Percentiles rank a stretch among this genome's conserved stretches.
Evolutionary conservation across 768 basidiomycete genomes (phyloP).

Genomic region (Tylopilus plumbeoviolaceoides): DNA sequence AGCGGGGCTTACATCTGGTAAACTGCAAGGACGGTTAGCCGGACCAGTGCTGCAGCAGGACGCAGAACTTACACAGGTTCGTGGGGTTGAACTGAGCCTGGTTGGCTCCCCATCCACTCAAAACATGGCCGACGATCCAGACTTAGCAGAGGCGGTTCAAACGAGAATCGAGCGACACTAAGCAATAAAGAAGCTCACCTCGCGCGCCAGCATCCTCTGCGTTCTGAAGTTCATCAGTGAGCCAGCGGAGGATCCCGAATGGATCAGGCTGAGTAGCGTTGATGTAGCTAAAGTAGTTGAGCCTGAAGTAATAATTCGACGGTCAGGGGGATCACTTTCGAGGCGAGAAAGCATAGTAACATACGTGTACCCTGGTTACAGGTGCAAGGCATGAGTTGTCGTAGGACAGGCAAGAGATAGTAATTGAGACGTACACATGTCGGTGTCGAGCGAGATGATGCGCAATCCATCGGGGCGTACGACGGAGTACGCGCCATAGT

Average conservation of each 20-base stretch:
- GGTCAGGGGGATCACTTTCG: neutral
- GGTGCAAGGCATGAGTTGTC: too few relatives aligned
- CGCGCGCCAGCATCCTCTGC: constrained; percentile 47
- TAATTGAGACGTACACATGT: constrained; percentile 36
- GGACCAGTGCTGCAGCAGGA: neutral
- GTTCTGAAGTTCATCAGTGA: constrained; percentile 51
- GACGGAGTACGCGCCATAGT: constrained; percentile 47
- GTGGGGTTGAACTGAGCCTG: constrained; percentile 40
- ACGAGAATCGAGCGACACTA: neutral
- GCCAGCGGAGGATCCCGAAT: constrained; percentile 47
- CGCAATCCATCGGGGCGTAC: constrained; percentile 41
- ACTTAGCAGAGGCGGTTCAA: constrained; percentile 23
- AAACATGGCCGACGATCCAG: constrained; percentile 50
- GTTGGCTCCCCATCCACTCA: constrained; percentile 44
- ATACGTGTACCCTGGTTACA: constrained; percentile 32
- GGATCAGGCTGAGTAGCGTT: constrained; percentile 43
- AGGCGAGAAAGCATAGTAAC: constrained; percentile 1
- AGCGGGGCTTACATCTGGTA: constrained; percentile 39
- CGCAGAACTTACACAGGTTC: constrained; percentile 37
- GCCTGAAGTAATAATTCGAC: constrained; percentile 17
- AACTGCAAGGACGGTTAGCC: constrained; percentile 26
- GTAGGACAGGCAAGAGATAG: neutral
- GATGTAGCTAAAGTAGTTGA: constrained; percentile 48
- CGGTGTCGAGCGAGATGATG: constrained; percentile 49
- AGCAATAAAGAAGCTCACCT: constrained; percentile 23